Conservation (phyloP, 306 rosid genomes). For the Gastrolobium villosum region DNA sequence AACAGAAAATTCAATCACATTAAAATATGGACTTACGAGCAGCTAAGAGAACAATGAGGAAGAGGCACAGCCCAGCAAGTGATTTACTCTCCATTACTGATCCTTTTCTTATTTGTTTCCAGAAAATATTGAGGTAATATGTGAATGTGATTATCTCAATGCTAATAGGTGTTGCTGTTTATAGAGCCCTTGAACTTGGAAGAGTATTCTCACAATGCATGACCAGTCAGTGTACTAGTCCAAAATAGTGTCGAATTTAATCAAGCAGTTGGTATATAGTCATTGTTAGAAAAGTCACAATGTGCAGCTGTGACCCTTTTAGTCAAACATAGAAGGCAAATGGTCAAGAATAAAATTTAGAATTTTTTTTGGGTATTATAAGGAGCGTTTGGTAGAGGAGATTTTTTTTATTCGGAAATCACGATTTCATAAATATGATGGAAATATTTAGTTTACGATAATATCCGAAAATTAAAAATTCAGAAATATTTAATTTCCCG, state of each 20-base stretch:
- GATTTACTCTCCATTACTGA: conserved; percentile 39
- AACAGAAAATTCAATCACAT: neutral
- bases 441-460: too few relatives aligned
- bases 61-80: neutral
- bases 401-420: too few relatives aligned
- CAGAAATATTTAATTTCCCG: too few relatives aligned
- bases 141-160: neutral
- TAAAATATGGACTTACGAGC: conserved; percentile 30
- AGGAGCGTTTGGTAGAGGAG: too few relatives aligned
- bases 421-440: too few relatives aligned
- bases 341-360: too few relatives aligned
- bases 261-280: neutral
- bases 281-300: neutral
- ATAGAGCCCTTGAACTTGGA: neutral
- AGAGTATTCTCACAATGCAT: neutral
- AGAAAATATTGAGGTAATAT: neutral
- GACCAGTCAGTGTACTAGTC: too few relatives aligned
- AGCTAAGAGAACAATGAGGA: conserved; percentile 39
- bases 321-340: too few relatives aligned
- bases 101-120: neutral
- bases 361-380: too few relatives aligned
- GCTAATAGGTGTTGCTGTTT: neutral
- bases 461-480: too few relatives aligned
- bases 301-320: too few relatives aligned
- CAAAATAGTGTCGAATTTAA: neutral